Conservation (phyloP, 2,329 filamentous ascomycete genomes). For the Talaromyces atroroseus region DNA sequence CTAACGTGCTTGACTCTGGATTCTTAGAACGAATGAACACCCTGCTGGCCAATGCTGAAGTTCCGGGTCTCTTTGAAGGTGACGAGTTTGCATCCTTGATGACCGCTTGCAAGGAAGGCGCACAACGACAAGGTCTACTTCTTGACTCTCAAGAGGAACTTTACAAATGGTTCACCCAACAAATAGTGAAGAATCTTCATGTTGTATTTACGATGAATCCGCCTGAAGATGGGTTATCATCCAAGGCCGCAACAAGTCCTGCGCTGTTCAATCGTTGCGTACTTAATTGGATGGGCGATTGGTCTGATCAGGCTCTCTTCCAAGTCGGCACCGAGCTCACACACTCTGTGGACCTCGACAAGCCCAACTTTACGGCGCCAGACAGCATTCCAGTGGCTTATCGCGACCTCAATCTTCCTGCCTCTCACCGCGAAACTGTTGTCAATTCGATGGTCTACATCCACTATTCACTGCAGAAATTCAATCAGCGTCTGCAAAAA, state of each 20-base stretch:
- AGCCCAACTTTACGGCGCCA: conserved; percentile 75
- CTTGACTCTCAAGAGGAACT: conserved; percentile 97
- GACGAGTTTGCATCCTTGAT: conserved; percentile 97
- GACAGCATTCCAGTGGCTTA: conserved; percentile 93
- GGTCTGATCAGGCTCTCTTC: conserved; percentile 98
- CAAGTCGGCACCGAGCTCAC: conserved; percentile 95
- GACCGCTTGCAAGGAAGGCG: conserved; percentile 98
- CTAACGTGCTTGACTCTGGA: conserved; percentile 95
- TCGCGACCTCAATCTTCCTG: conserved; percentile 74
- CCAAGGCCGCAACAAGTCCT: conserved; percentile 94
- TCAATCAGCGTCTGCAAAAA: conserved; percentile 81
- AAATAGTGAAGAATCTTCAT: conserved; percentile 98
- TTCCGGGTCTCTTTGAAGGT: conserved; percentile 97
- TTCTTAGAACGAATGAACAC: conserved; percentile 99
- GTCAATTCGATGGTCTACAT: conserved; percentile 99
- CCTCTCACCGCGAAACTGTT: conserved; percentile 83
- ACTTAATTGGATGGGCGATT: conserved; percentile 99
- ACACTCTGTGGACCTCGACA: conserved; percentile 90
- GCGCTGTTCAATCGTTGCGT: conserved; percentile 99
- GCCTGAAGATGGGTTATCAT: conserved; percentile 87
- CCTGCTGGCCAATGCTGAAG: conserved; percentile 95
- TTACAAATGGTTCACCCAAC: conserved; percentile 99
- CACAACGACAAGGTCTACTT: conserved; percentile 88
- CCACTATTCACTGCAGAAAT: conserved; percentile 85
- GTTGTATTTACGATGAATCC: conserved; percentile 99